Conservation (phyloP, 2,329 filamentous ascomycete genomes). For the Epichloe aotearoae region DNA sequence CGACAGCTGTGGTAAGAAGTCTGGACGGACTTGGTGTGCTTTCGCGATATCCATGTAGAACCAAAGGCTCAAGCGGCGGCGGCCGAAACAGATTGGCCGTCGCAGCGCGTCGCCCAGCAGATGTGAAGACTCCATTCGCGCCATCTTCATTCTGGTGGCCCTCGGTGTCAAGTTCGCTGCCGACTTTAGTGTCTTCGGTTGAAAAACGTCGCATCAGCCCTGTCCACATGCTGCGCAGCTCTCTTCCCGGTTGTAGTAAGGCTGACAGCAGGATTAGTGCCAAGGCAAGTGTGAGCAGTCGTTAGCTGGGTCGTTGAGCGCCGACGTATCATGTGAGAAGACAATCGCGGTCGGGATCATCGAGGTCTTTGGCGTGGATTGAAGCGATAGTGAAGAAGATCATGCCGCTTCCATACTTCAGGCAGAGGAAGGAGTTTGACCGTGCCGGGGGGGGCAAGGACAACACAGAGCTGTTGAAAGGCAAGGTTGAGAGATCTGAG, state of each 20-base stretch:
- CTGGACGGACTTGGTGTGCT: constrained; percentile 46
- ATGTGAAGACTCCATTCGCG: constrained; percentile 43
- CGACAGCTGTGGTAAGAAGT: constrained; percentile 59
- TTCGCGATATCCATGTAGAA: constrained; percentile 51
- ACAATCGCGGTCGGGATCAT: background rate
- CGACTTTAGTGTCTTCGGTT: constrained; percentile 26
- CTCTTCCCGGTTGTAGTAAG: constrained; percentile 5
- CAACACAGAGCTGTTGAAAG: background rate
- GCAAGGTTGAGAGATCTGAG: no score
- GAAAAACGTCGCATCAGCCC: constrained; percentile 58
- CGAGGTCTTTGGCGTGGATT: background rate
- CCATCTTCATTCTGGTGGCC: constrained; percentile 25
- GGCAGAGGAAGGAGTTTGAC: background rate
- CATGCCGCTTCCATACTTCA: background rate
- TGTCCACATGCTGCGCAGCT: constrained; percentile 32
- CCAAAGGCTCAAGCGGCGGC: constrained; percentile 73
- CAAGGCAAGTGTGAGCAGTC: background rate
- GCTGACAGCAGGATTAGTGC: background rate
- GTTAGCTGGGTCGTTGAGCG: background rate
- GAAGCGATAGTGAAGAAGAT: constrained; percentile 2
- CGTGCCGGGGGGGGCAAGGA: background rate
- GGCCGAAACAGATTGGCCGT: constrained; percentile 64
- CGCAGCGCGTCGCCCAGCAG: constrained; percentile 34
- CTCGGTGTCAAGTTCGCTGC: constrained; percentile 14
- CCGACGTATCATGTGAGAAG: background rate